Evolutionary conservation across 805 yeast species (phyloP).

Genomic region (Candida coquimbonensis): DNA sequence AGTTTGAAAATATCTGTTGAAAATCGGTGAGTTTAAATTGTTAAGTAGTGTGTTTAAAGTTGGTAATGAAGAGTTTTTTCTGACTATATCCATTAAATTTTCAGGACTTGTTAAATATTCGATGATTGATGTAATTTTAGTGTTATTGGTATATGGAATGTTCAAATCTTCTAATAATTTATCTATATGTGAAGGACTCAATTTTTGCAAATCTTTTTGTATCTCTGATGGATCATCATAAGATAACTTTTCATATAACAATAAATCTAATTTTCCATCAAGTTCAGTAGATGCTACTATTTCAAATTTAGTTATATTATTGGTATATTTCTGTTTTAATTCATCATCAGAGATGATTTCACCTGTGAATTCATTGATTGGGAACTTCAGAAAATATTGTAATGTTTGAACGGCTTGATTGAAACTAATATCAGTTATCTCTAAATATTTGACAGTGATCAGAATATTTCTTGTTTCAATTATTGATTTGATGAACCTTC

Average conservation of each 20-base stretch:
- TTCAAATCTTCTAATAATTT: neutral
- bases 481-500: conserved; percentile 29
- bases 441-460: neutral
- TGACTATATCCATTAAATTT: neutral
- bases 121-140: neutral
- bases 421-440: neutral
- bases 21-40: neutral
- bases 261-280: conserved; percentile 12
- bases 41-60: neutral
- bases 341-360: conserved; percentile 15
- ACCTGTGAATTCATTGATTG: conserved; percentile 37
- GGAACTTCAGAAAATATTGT: conserved; percentile 27
- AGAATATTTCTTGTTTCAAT: conserved; percentile 20
- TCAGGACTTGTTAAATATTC: neutral
- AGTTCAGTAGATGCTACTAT: conserved; percentile 14
- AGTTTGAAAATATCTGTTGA: neutral
- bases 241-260: neutral
- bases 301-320: conserved; percentile 20
- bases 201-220: neutral
- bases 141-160: neutral
- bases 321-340: conserved; percentile 6
- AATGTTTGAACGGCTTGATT: conserved; percentile 8
- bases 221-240: neutral
- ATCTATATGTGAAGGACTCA: neutral
- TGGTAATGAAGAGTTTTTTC: neutral